Conservation (phyloP, 805 yeast genomes). For the Monosporozyma siamensis region DNA sequence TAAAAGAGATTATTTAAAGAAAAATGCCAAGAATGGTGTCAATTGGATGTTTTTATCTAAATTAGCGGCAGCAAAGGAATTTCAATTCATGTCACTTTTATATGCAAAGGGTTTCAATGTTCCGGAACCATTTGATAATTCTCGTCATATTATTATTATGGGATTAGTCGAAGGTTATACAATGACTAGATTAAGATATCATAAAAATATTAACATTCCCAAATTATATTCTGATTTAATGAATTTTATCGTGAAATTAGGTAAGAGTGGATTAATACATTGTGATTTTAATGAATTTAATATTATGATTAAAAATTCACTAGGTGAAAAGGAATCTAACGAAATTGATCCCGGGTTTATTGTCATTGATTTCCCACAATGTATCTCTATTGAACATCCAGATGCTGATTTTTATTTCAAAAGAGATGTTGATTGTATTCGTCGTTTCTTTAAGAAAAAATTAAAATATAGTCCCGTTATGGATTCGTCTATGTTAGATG, state of each 20-base stretch:
- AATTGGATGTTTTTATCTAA: constrained; percentile 90
- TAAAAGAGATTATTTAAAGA: constrained; percentile 79
- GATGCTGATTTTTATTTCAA: constrained; percentile 85
- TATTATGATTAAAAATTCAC: constrained; percentile 65
- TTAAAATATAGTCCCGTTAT: constrained; percentile 61
- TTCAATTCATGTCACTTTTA: constrained; percentile 72
- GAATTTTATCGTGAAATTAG: constrained; percentile 77
- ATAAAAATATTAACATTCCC: constrained; percentile 45
- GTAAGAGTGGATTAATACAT: constrained; percentile 83
- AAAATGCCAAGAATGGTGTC: constrained; percentile 53
- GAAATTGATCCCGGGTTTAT: constrained; percentile 59
- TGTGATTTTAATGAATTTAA: constrained; percentile 98
- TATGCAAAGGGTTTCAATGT: constrained; percentile 70
- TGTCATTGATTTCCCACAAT: constrained; percentile 97
- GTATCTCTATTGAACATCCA: constrained; percentile 83
- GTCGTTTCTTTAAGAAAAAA: constrained; percentile 71
- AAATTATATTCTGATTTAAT: constrained; percentile 75
- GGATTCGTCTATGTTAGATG: constrained; percentile 65
- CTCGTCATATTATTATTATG: constrained; percentile 91
- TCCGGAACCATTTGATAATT: constrained; percentile 81
- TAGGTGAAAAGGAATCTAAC: constrained; percentile 34
- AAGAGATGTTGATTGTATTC: constrained; percentile 87
- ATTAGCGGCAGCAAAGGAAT: constrained; percentile 89
- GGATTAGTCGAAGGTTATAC: constrained; percentile 83
- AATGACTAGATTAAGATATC: constrained; percentile 73